phyloP scores from a whole-genome alignment of 768 basidiomycete species.

The Leccinum imitatum region DNA sequence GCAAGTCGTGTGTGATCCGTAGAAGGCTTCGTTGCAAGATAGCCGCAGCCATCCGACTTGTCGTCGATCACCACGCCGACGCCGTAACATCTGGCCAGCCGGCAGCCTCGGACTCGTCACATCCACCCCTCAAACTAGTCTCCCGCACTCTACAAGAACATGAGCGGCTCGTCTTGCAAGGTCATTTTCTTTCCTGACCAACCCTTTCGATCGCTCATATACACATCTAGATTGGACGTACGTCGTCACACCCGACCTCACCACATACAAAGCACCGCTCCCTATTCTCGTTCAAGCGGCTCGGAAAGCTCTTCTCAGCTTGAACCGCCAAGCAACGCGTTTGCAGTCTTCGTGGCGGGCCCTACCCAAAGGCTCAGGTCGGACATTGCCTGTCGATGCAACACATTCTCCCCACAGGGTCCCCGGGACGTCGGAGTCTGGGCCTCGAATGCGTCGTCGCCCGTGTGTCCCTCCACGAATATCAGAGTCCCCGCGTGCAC shows the following conservation, averaged over 20 bases:
- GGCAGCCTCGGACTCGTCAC: not conserved
- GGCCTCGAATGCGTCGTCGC: not conserved
- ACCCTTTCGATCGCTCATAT: not conserved
- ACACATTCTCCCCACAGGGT: not conserved
- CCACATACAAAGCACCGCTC: slow-evolving; percentile 26
- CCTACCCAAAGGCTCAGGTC: not conserved
- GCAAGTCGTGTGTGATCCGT: slow-evolving; percentile 25
- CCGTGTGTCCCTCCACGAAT: not conserved
- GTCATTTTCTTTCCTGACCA: slow-evolving; percentile 8
- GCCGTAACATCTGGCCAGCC: not conserved
- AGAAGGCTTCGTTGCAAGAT: slow-evolving; percentile 22
- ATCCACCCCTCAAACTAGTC: slow-evolving; percentile 11
- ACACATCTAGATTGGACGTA: slow-evolving; percentile 28
- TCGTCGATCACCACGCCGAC: slow-evolving; percentile 19
- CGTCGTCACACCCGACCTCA: slow-evolving; percentile 24
- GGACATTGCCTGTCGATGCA: not conserved
- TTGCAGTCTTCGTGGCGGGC: slow-evolving; percentile 18
- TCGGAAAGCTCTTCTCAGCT: slow-evolving; percentile 19
- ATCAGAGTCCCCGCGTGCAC: not conserved
- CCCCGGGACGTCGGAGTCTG: not conserved
- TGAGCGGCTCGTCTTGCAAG: slow-evolving; percentile 15
- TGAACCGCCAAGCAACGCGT: slow-evolving; percentile 9
- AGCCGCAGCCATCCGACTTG: slow-evolving; percentile 17
- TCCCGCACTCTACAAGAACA: not conserved
- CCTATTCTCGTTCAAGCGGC: slow-evolving; percentile 23